phyloP scores from a whole-genome alignment of 2,329 filamentous ascomycete genomes.

The Acarospora socialis region DNA sequence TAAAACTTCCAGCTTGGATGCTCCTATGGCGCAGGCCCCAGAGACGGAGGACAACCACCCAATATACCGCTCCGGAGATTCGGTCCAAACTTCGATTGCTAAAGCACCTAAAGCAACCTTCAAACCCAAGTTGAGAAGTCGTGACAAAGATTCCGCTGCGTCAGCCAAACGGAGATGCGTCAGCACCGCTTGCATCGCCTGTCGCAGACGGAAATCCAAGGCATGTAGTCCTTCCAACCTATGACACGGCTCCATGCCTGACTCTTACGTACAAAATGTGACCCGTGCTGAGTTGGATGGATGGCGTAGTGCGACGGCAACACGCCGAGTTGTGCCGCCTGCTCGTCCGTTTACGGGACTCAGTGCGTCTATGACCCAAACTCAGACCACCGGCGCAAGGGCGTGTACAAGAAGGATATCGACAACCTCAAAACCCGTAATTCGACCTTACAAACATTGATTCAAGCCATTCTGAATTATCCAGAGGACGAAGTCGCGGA shows the following conservation, averaged over 20 bases:
- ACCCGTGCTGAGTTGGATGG: too few species aligned
- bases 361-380: constrained; percentile 91
- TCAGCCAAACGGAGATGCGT: constrained; percentile 56
- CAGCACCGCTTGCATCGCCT: constrained; percentile 73
- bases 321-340: constrained; percentile 84
- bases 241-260: too few species aligned
- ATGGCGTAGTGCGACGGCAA: constrained; percentile 66
- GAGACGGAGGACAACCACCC: too few species aligned
- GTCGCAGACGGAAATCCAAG: constrained; percentile 65
- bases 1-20: too few species aligned
- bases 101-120: too few species aligned
- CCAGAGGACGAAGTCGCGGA: constrained; percentile 71
- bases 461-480: constrained; percentile 85
- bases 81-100: too few species aligned
- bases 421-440: constrained; percentile 77
- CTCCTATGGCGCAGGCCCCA: too few species aligned
- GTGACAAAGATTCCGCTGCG: constrained; percentile 6
- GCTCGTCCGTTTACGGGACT: constrained; percentile 65
- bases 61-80: too few species aligned
- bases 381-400: constrained; percentile 89
- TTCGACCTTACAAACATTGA: constrained; percentile 78
- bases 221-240: constrained; percentile 18
- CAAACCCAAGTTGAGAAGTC: constrained; percentile 5
- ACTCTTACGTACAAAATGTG: constrained; percentile 1
- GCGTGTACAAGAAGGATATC: constrained; percentile 88